Conservation (phyloP, 2,329 filamentous ascomycete genomes). For the Gaeumannomyces tritici region DNA sequence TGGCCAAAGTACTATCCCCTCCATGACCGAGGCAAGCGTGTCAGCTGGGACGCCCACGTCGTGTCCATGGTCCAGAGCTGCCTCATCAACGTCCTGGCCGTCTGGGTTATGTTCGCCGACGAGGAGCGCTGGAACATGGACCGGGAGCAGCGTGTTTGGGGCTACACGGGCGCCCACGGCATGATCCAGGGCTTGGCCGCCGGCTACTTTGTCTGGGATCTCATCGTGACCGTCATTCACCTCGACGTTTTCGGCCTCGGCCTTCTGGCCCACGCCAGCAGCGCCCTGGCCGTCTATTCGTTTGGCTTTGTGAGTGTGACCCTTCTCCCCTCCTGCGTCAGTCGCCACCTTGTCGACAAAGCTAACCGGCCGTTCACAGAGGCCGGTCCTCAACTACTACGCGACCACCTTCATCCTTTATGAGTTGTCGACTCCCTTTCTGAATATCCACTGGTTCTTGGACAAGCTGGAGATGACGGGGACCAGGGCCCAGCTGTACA, state of each 20-base stretch:
- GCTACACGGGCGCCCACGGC: slow-evolving; percentile 62
- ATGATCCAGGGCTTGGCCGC: slow-evolving; percentile 68
- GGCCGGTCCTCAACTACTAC: slow-evolving; percentile 80
- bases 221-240: slow-evolving; percentile 59
- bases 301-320: slow-evolving; percentile 63
- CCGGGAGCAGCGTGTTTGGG: slow-evolving; percentile 62
- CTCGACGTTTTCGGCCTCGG: slow-evolving; percentile 66
- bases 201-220: slow-evolving; percentile 80
- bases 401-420: slow-evolving; percentile 74
- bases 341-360: neutral
- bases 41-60: slow-evolving; percentile 82
- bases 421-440: slow-evolving; percentile 75
- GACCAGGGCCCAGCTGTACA: slow-evolving; percentile 62
- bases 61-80: slow-evolving; percentile 73
- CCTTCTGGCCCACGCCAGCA: slow-evolving; percentile 67
- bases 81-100: slow-evolving; percentile 61
- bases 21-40: slow-evolving; percentile 52
- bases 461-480: slow-evolving; percentile 80
- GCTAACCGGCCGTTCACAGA: slow-evolving; percentile 32
- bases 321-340: too few relatives aligned
- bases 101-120: slow-evolving; percentile 64
- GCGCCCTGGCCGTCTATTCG: slow-evolving; percentile 63
- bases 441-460: slow-evolving; percentile 89
- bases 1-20: slow-evolving; percentile 54
- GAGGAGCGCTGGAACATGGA: slow-evolving; percentile 57